Evolutionary conservation across 2,329 filamentous ascomycete species (phyloP).

Genomic region (Trichoderma asperellum): DNA sequence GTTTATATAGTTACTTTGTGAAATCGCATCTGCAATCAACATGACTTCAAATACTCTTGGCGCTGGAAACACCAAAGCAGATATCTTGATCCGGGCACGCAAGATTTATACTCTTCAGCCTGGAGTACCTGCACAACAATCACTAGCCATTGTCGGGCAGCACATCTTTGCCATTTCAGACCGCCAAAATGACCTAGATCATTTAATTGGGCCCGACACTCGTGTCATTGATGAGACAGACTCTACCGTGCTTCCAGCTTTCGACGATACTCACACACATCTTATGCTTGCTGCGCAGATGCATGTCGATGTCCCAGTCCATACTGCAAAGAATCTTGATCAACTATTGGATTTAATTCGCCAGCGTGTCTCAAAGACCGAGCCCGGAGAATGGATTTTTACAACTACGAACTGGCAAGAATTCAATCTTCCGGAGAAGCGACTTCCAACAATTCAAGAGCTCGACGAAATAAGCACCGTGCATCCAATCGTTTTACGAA

Average conservation of each 20-base stretch:
- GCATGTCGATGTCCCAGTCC: not conserved
- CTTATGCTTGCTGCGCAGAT: not conserved
- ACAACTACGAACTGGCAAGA: not conserved
- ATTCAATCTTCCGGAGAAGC: not conserved
- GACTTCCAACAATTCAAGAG: not conserved
- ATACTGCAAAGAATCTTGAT: not conserved
- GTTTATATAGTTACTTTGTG: not conserved
- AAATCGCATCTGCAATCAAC: not conserved
- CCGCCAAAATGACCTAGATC: not conserved
- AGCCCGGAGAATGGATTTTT: not conserved
- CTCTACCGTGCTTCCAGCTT: not conserved
- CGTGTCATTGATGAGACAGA: not conserved
- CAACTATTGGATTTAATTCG: not conserved
- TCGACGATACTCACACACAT: not conserved
- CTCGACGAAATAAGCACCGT: not conserved
- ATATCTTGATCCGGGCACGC: not conserved
- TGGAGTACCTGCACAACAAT: not conserved
- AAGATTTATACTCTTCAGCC: slow-evolving; percentile 2
- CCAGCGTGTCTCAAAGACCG: not conserved
- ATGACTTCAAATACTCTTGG: not conserved
- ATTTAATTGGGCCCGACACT: not conserved
- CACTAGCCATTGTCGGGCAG: not conserved
- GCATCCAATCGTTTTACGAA: not conserved
- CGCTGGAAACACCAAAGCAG: not conserved
- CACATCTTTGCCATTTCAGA: not conserved